Base-by-base conservation (phyloP, 306 rosid species). In the Leucaena leucocephala region DNA sequence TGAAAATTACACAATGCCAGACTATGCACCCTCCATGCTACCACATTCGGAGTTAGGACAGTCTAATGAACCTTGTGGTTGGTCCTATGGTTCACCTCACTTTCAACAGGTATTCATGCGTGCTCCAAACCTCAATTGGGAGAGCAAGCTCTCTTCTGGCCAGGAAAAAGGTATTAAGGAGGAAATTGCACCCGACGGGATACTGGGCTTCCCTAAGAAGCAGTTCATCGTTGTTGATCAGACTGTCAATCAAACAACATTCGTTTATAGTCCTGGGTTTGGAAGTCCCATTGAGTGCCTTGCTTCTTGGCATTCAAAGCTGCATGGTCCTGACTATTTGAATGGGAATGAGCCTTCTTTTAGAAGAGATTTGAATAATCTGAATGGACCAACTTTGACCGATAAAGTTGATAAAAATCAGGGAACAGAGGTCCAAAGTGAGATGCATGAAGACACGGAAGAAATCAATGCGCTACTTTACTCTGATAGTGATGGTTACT, bases 401-500 rank as follows among this genome's bases (percentile, higher is more conserved):
- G 85, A 81, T 43, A 90, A 90, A 67, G 84, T 66, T 35, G 83
- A 74, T 62, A 89, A 83, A 61, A 90, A 75, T 39, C 87, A 77
- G 49, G 89, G 76, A 72, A 80, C 57, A 10, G 92, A 81, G n/a
- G 80, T 63, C 38, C 85, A 91, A 76, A 92, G 96, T 21, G 98
- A 92, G 88, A 91, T 95, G 97, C 98, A 85, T 33, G 98, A 93
- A 76, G 97, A 96, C 82, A 88, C 99, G 0, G 98, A 96, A 74
- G 99, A 96, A 80, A 91, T 96, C 67, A 84, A 96, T 74, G 99
- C 99, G 8, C 84, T 96, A 81, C 97, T 96, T 42, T 91, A 91
- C 86, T 96, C 99, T 0, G 97, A 92, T 13, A 88, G 93, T 22
- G 91, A 91, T 39, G 84, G 85, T 44, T 85, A 81, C 71, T 84